Conservation (phyloP, 345 rosid genomes). For the Fremontodendron californicum region DNA sequence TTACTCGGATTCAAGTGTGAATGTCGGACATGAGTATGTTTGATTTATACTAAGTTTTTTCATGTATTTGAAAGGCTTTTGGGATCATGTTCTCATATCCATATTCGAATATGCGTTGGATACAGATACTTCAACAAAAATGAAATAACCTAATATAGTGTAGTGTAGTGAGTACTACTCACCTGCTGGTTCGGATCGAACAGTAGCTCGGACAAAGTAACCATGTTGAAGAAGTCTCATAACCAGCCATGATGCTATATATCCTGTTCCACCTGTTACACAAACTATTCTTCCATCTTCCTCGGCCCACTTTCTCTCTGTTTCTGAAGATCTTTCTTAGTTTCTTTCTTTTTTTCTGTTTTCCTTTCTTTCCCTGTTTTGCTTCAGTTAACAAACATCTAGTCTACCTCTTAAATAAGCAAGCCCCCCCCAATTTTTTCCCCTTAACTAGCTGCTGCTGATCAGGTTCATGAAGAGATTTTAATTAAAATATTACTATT, state of each 20-base stretch:
- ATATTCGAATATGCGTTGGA: too few relatives aligned
- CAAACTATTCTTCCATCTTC: constrained; percentile 17
- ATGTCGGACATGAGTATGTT: too few relatives aligned
- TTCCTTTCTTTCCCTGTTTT: background rate
- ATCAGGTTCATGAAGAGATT: background rate
- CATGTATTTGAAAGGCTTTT: too few relatives aligned
- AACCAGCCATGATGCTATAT: constrained; percentile 2
- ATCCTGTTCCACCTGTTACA: constrained; percentile 15
- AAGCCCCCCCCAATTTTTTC: background rate
- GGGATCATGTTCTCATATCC: too few relatives aligned
- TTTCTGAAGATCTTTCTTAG: constrained; percentile 15
- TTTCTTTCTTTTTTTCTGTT: background rate
- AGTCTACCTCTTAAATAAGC: background rate
- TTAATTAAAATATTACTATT: background rate
- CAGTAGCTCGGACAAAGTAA: constrained; percentile 32
- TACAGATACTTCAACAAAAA: too few relatives aligned
- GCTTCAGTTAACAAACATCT: background rate
- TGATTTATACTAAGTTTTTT: too few relatives aligned
- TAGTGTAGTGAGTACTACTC: background rate
- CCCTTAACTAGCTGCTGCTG: too few relatives aligned
- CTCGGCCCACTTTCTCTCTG: constrained; percentile 23
- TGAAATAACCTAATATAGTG: too few relatives aligned
- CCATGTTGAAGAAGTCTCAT: constrained; percentile 14
- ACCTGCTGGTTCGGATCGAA: constrained; percentile 18
- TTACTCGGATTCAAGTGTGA: too few relatives aligned